Base-by-base conservation (phyloP, 805 yeast species). In the Sugiyamaella chiloensis region DNA sequence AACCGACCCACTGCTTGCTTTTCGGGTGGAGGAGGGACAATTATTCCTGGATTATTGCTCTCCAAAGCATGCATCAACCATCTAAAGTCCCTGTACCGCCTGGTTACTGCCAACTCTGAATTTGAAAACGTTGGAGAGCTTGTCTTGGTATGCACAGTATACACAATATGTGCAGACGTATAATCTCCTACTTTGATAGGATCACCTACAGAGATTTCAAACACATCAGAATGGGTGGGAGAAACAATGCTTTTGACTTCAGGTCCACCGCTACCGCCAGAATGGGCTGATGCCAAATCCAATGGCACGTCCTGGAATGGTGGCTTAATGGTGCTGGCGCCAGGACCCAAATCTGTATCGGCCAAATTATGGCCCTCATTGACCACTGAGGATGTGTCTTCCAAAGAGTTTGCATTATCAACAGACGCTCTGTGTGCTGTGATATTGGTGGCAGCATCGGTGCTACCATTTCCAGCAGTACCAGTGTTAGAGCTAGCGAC, bases 21-120 rank as follows among this genome's bases (percentile, higher is more conserved):
- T 51, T 87, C 95, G 0, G 97, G 90, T 3, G 98, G 97, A 1
- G 98, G 96, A 0, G 99, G 98, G 20, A 93, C 81, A 30, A 93
- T 82, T 50, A 76, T 74, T 0, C 99, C 99, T 29, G 96, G 95
- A 61, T 93, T 89, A 57, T 84, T 87, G 59, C 79, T 78, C 60
- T 85, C 86, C 21, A 93, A 70, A 57, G 90, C 96, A 55, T 87
- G 87, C 64, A 89, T 91, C 9, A 93, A 72, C 98, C 98, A 91
- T 52, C 96, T 71, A 66, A 93, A 91, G 65, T 93, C 99, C 45
- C 83, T 79, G 65, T 91, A 93, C 55, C 99, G 76, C 62, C 99
- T 74, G 4, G 87, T 78, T 0, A 90, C 97, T 8, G 73, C 68
- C 0, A 74, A 68, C 41, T 76, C 80, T 7, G 67, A 61, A n/a